Base-by-base conservation (phyloP, 768 basidiomycete genomes). In the Rhodotorula taiwanensis region DNA sequence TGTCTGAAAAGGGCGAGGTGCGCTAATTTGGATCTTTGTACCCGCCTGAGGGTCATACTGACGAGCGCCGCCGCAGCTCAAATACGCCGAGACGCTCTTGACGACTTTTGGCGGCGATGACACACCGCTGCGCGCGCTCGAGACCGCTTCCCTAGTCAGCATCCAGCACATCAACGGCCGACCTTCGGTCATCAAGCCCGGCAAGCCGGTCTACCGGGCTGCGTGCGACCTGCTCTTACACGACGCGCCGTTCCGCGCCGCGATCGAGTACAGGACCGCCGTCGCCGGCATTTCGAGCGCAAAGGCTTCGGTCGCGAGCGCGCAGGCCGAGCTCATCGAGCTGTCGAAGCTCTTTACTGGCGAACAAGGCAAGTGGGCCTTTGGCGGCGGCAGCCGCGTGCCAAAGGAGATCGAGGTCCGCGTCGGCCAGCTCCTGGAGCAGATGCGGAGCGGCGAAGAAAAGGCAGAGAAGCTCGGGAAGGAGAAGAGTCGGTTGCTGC, bases 71-170 rank as follows among this genome's bases (percentile, higher is more conserved):
- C 20, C 28, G 73, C 83, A 91, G 89, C 76, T 89, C 14, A 80
- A 88, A 15, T 97, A 97, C 74, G 83, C 90, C 58, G 84, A 89
- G 27, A 79, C 88, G 7, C 77, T 98, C 55, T 76, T 87, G 53
- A 86, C 89, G 54, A 86, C 89, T 88, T 0, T 95, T 93, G 83
- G 92, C 90, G 73, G 89, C 87, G 85, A 92, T 67, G 92, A 94
- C 72, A 77, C 79, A 23, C 80, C 88, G 3, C 73, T 98, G 58
- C 81, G 89, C 64, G 83, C 81, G 33, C 85, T 98, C 83, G 94
- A 97, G 73, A 86, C 89, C 64, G 84, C 86, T 9, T 93, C 77
- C 49, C 65, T 98, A 54, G 89, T 99, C 64, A 79, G 84, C 1
- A 86, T 99, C 50, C 81, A 81, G 11, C 89, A 87, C 10, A 11